Conservation (phyloP, 1,284 basidiomycete genomes). For the Marasmius tenuissimus region DNA sequence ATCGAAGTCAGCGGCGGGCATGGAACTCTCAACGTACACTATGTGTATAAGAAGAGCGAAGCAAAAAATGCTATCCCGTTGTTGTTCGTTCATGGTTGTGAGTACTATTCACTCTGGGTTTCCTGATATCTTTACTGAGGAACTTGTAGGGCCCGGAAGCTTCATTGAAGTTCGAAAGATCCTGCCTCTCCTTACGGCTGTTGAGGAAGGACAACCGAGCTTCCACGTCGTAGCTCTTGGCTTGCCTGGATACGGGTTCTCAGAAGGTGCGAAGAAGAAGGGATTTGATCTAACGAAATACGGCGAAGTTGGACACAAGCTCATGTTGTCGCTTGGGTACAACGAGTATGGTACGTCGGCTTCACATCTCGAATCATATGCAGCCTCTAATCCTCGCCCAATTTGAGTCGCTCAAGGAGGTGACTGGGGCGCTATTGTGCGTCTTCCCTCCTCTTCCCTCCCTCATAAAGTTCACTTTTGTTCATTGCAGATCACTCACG, state of each 20-base stretch:
- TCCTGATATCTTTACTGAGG: background rate
- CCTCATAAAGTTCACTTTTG: background rate
- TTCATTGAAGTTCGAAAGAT: constrained; percentile 57
- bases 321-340: constrained; percentile 48
- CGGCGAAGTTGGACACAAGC: constrained; percentile 41
- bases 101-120: constrained; percentile 14
- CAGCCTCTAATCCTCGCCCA: constrained; percentile 15
- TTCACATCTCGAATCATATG: background rate
- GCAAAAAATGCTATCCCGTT: background rate
- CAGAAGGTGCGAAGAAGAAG: constrained; percentile 36
- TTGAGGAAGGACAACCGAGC: constrained; percentile 29
- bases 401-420: constrained; percentile 51
- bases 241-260: constrained; percentile 54
- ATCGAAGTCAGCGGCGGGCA: constrained; percentile 40
- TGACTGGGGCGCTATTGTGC: constrained; percentile 48
- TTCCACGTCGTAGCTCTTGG: constrained; percentile 51
- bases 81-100: constrained; percentile 36
- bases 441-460: background rate
- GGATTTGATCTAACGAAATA: constrained; percentile 31
- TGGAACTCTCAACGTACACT: constrained; percentile 37
- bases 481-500: constrained; percentile 26
- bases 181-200: constrained; percentile 43
- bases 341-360: constrained; percentile 34
- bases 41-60: background rate
- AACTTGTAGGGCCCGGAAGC: constrained; percentile 40